These are phyloP conservation scores for Turnera subulata DNA, from an alignment of 345 rosid genomes.

Conservation along the genomic window DNA sequence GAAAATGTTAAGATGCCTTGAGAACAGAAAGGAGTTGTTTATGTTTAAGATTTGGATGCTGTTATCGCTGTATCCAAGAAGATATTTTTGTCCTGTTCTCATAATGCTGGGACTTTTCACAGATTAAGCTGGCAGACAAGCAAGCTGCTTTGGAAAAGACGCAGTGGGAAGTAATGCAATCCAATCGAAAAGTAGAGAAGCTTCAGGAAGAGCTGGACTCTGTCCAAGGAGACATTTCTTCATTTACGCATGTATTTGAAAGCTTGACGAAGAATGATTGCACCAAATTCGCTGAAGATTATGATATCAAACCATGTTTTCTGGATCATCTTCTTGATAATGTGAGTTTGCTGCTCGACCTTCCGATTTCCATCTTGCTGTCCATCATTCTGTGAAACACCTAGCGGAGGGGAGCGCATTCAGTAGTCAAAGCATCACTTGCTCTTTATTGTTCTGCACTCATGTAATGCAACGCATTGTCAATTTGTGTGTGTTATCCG, in stretches of 20 bases:
- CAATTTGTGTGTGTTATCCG: no score
- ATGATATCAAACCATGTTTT: conserved; percentile 49
- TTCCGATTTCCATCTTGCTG: no score
- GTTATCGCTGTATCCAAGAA: no score
- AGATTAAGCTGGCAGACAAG: conserved; percentile 94
- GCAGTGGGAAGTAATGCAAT: conserved; percentile 88
- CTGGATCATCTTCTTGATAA: conserved; percentile 50
- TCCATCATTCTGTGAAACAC: no score
- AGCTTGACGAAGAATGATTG: conserved; percentile 44
- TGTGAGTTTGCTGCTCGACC: conserved; percentile 37
- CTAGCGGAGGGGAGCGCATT: no score
- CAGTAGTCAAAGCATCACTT: no score
- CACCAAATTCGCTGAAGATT: conserved; percentile 36
- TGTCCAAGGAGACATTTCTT: conserved; percentile 61
- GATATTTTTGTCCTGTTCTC: no score
- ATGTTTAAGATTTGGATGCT: no score
- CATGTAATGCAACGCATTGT: no score
- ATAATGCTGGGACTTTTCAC: conserved; percentile 9
- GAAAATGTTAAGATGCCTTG: neutral
- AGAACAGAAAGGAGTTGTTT: neutral
- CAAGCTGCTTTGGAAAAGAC: conserved; percentile 90
- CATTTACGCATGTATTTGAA: conserved; percentile 53
- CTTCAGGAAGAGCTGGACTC: conserved; percentile 68
- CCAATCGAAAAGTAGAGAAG: conserved; percentile 55
- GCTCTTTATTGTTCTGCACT: no score